Evolutionary conservation across 1,284 basidiomycete species (phyloP).

Genomic region (Phylloboletellus chloephorus): DNA sequence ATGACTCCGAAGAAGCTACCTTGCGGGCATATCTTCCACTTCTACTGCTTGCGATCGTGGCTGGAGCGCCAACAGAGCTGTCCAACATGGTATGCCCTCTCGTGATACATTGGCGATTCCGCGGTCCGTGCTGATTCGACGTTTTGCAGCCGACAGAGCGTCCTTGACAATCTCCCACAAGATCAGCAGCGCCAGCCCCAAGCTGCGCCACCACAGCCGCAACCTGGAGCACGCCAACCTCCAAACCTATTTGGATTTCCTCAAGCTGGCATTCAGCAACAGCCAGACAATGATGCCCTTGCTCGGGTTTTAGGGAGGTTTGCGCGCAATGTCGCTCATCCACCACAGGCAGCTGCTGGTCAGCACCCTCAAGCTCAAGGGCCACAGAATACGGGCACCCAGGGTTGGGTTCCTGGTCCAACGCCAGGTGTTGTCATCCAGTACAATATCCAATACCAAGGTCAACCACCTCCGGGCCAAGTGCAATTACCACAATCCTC

Average conservation of each 20-base stretch:
- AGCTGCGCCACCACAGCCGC: constrained; percentile 35
- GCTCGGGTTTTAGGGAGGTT: constrained; percentile 46
- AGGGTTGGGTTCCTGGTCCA: constrained; percentile 31
- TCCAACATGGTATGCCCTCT: constrained; percentile 81
- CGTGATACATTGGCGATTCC: constrained; percentile 8
- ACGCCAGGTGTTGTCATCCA: constrained; percentile 45
- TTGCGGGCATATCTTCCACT: constrained; percentile 98
- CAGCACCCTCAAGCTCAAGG: constrained; percentile 19
- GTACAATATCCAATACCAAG: constrained; percentile 54
- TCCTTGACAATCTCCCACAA: constrained; percentile 54
- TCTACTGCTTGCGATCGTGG: constrained; percentile 96
- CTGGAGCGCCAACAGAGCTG: constrained; percentile 94
- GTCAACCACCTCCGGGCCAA: constrained; percentile 25
- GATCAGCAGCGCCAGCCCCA: constrained; percentile 32
- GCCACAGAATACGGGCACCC: constrained; percentile 23
- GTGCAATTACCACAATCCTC: constrained; percentile 27
- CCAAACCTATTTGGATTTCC: constrained; percentile 29
- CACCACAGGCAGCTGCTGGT: constrained; percentile 19
- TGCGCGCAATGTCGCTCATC: constrained; percentile 38
- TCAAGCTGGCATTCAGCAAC: constrained; percentile 27
- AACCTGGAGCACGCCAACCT: constrained; percentile 27
- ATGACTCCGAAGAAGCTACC: constrained; percentile 94
- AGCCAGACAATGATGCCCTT: constrained; percentile 34
- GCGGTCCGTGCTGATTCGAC: constrained; percentile 11
- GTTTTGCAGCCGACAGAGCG: constrained; percentile 70